These are phyloP conservation scores for Fonsecaea multimorphosa DNA, from an alignment of 2,329 filamentous ascomycete genomes.

Conservation along the genomic window DNA sequence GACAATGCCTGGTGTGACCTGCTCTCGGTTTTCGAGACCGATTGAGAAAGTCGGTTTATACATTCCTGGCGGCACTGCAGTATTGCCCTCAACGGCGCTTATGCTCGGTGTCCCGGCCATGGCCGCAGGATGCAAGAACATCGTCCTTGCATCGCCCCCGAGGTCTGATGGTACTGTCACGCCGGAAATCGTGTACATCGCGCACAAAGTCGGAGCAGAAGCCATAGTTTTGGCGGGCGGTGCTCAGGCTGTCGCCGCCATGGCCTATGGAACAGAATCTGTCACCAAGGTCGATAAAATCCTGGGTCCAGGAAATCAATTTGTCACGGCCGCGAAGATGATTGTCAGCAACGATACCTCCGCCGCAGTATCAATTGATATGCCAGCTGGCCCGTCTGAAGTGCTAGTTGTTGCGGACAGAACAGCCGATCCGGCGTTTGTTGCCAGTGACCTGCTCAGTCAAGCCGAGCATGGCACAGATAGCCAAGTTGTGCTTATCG, in stretches of 20 bases:
- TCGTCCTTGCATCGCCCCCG: constrained; percentile 90
- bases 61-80: constrained; percentile 92
- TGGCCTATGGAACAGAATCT: constrained; percentile 96
- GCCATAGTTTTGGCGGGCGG: constrained; percentile 95
- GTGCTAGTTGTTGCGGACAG: constrained; percentile 94
- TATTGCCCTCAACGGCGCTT: constrained; percentile 93
- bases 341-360: constrained; percentile 96
- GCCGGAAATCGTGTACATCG: constrained; percentile 95
- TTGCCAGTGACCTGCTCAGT: constrained; percentile 90
- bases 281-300: constrained; percentile 99
- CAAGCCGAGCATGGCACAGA: constrained; percentile 97
- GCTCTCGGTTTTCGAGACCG: constrained; percentile 87
- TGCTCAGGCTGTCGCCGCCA: constrained; percentile 91
- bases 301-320: constrained; percentile 95
- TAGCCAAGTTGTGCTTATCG: constrained; percentile 91
- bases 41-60: constrained; percentile 98
- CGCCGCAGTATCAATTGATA: constrained; percentile 93
- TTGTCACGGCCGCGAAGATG: constrained; percentile 99
- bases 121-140: constrained; percentile 95
- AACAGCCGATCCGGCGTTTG: constrained; percentile 87
- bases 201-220: constrained; percentile 94
- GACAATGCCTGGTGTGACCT: constrained; percentile 97
- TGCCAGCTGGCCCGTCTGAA: constrained; percentile 96
- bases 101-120: constrained; percentile 98
- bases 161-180: constrained; percentile 88